Evolutionary conservation across 768 basidiomycete genomes (phyloP), one percentile per base, ranked within the genome.

Genomic region (Rhizopogon vinicolor): DNA sequence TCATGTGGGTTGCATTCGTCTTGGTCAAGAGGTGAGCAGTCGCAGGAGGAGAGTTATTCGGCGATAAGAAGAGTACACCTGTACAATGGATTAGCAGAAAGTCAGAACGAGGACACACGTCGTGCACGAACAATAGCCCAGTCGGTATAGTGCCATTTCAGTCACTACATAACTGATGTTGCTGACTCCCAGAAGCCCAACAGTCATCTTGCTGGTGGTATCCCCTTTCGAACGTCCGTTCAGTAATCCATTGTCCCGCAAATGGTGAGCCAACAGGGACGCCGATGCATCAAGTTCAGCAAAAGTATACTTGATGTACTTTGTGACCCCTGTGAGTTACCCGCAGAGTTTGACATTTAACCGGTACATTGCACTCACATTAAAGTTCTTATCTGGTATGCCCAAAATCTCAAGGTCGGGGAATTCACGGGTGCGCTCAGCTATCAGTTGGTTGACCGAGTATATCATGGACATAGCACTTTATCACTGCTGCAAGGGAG

Each of bases 31-130:
- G 68, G 57, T 79, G 74, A 1, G 77, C 77, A 25, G 77, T 71
- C 5, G 78, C 80, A 5, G 72, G 63, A 0, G 75, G 68, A 0
- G 78, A 79, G 62, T 80, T 81, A 58, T 76, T 72, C 5, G 74
- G 68, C 5, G 76, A 77, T 5, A 76, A 63, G 8, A 74, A 69
- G 40, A 74, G 72, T 1, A 69, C 64, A 9, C 58, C 59, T 67
- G 25, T 14, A n/a, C 37, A 18, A 51, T 9, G 1, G 10, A 16
- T 25, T 10, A 52, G 29, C 55, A 28, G 35, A 35, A 13, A 5
- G 1, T 45, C 7, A 9, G 1, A 5, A 4, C 7, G 7, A 7
- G 18, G 35, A 43, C 1, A 2, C 45, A 10, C 2, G 16, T 19
- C 43, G 16, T 51, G 25, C 16, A 65, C 65, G 49, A 39, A 67